These are phyloP conservation scores for Colletotrichum brevisporum DNA, from an alignment of 2,329 filamentous ascomycete genomes.

Conservation along the genomic window DNA sequence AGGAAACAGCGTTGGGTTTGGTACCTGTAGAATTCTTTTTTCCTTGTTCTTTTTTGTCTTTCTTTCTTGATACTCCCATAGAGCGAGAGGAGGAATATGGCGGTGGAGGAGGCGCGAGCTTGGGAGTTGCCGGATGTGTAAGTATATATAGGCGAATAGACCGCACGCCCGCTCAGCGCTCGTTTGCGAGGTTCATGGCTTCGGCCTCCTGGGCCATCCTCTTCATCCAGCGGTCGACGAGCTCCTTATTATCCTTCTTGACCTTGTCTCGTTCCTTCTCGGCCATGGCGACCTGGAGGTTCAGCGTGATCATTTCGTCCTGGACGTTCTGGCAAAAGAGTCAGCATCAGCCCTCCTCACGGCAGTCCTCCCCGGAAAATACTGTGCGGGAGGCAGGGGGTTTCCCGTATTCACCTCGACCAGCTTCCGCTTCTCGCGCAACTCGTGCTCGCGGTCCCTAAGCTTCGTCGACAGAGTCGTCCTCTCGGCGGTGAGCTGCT, in stretches of 20 bases:
- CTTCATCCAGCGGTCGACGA: conserved; percentile 93
- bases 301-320: conserved; percentile 91
- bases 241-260: conserved; percentile 86
- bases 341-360: conserved; percentile 20
- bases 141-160: conserved; percentile 14
- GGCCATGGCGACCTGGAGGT: conserved; percentile 88
- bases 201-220: conserved; percentile 89
- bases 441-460: conserved; percentile 87
- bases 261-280: conserved; percentile 82
- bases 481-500: conserved; percentile 73
- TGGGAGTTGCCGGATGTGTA: not conserved
- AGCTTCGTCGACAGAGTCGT: conserved; percentile 75
- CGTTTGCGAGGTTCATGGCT: conserved; percentile 81
- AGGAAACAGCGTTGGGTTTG: conserved; percentile 37
- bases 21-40: conserved; percentile 39
- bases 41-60: not conserved
- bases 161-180: conserved; percentile 48
- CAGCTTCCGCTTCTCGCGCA: conserved; percentile 85
- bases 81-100: conserved; percentile 13
- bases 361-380: too few relatives aligned
- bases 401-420: conserved; percentile 69
- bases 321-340: conserved; percentile 76
- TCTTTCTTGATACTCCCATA: conserved; percentile 36
- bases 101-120: not conserved
- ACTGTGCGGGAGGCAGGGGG: too few relatives aligned